Evolutionary conservation across 176 grass and related monocot species (phyloP).

Genomic region (Zizania latifolia): DNA sequence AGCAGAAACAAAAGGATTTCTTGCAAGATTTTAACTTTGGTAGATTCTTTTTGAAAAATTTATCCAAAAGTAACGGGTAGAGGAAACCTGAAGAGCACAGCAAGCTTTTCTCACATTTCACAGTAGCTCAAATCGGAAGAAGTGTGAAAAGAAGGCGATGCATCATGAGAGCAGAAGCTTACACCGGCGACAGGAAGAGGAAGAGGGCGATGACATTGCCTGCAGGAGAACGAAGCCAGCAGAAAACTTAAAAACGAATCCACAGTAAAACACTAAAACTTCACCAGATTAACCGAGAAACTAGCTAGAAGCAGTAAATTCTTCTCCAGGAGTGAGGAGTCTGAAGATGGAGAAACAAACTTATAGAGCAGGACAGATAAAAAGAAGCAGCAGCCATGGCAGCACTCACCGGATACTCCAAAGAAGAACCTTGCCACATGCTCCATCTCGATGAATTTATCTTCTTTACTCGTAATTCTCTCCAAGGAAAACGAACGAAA

Average conservation of each 20-base stretch:
- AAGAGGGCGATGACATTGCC: conserved; percentile 82
- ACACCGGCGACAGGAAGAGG: conserved; percentile 76
- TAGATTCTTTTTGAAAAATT: not conserved
- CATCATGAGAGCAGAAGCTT: conserved; percentile 18
- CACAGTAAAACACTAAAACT: not conserved
- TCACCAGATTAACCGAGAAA: not conserved
- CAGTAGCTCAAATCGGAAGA: not conserved
- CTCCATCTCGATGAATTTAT: conserved; percentile 31
- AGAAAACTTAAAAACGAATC: not conserved
- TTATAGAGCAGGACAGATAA: not conserved
- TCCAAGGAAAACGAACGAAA: not conserved
- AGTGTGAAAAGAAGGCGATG: not conserved
- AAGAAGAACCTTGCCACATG: conserved; percentile 67
- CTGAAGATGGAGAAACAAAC: not conserved
- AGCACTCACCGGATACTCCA: conserved; percentile 51
- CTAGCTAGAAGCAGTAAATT: not conserved
- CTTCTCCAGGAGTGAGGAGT: no score
- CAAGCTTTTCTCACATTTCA: not conserved
- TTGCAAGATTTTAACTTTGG: not conserved
- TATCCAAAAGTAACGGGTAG: not conserved
- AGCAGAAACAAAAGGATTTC: not conserved
- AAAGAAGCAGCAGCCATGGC: not conserved
- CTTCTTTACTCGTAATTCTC: not conserved
- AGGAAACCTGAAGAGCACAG: not conserved
- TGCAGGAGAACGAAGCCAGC: not conserved